These are phyloP conservation scores for Oryza nivara DNA, from an alignment of 176 grass and related monocot genomes.

Conservation along the genomic window DNA sequence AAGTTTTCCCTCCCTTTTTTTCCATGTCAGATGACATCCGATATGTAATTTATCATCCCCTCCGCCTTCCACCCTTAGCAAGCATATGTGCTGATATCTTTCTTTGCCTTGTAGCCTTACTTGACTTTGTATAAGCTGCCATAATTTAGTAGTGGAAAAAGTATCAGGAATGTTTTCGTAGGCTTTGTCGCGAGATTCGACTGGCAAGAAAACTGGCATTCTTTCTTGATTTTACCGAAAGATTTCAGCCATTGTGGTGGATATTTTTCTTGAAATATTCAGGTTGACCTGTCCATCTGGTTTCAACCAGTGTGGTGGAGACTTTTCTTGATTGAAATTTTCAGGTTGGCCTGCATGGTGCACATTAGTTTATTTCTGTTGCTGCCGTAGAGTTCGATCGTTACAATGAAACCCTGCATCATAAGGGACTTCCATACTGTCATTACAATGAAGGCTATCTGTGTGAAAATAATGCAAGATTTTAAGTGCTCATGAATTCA, in stretches of 20 bases:
- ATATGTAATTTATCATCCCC: slow-evolving; percentile 45
- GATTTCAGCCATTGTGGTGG: background rate
- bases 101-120: slow-evolving; percentile 34
- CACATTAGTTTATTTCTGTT: background rate
- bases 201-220: slow-evolving; percentile 18
- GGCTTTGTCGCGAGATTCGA: background rate
- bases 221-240: background rate
- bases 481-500: background rate
- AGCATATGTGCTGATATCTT: slow-evolving; percentile 38
- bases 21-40: slow-evolving; percentile 30
- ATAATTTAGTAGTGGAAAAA: slow-evolving; percentile 43
- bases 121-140: slow-evolving; percentile 40
- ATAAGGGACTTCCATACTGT: background rate
- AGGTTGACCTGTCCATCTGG: background rate
- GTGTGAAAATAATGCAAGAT: background rate
- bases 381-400: background rate
- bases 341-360: background rate
- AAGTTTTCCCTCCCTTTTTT: slow-evolving; percentile 28
- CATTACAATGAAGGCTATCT: background rate
- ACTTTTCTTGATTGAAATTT: background rate
- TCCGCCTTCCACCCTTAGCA: background rate
- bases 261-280: background rate
- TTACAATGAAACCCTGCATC: background rate
- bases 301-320: background rate
- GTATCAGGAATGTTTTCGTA: slow-evolving; percentile 28